Percentiles rank a stretch among this genome's conserved stretches.
Evolutionary conservation across 2,329 filamentous ascomycete genomes (phyloP).

Genomic region (Neofusicoccum sp.): DNA sequence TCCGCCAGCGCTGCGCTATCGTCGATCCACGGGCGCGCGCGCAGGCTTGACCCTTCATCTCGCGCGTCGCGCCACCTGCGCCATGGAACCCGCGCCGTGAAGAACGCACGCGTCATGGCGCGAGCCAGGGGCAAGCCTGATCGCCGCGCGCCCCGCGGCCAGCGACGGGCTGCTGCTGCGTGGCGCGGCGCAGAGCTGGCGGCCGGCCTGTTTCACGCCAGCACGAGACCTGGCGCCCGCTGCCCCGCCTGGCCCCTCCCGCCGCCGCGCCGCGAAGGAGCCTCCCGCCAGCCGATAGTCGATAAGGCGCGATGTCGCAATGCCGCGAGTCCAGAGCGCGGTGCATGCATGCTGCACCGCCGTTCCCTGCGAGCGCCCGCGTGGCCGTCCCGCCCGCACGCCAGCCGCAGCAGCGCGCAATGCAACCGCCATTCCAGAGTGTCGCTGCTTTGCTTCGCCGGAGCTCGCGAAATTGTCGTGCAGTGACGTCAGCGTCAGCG

Average conservation of each 20-base stretch:
- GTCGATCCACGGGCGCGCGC: not conserved
- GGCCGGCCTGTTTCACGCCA: no score
- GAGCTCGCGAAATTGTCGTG: not conserved
- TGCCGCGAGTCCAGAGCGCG: not conserved
- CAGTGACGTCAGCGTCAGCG: not conserved
- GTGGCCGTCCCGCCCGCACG: no score
- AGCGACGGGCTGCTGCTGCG: no score
- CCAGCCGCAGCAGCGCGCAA: no score
- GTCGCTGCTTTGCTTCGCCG: no score
- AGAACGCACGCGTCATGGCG: no score
- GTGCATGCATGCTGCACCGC: not conserved
- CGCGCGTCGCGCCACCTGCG: not conserved
- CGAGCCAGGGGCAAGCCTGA: not conserved
- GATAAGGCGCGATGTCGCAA: not conserved
- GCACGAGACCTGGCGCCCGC: no score
- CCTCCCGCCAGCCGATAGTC: no score
- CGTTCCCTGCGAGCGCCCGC: not conserved
- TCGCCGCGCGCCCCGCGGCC: not conserved
- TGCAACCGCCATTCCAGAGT: no score
- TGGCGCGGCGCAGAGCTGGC: no score
- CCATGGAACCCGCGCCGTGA: not conserved
- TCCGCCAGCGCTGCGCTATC: not conserved
- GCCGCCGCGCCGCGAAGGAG: no score
- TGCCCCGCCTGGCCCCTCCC: no score
- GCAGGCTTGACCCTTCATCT: conserved; percentile 3